These are phyloP conservation scores for Globisporangium nunn DNA, from an alignment of 352 stramenopile species.

Conservation along the genomic window DNA sequence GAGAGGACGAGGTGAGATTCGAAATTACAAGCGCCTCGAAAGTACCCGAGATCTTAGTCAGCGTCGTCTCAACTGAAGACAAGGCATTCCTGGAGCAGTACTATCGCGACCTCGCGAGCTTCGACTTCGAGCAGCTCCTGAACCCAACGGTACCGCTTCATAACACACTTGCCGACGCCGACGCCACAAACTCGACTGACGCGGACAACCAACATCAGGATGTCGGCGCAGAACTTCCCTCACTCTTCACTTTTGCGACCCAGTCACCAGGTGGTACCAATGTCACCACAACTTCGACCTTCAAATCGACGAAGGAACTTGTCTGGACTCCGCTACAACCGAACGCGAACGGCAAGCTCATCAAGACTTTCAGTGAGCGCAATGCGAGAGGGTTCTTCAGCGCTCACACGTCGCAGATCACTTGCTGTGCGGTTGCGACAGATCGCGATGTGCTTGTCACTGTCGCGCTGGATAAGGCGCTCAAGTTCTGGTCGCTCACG, in stretches of 20 bases:
- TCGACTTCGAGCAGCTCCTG: slow-evolving; percentile 47
- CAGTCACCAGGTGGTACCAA: background rate
- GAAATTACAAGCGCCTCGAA: background rate
- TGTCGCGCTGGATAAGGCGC: slow-evolving; percentile 33
- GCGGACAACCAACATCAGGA: background rate
- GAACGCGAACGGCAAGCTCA: slow-evolving; percentile 14
- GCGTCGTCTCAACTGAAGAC: background rate
- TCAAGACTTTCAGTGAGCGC: slow-evolving; percentile 17
- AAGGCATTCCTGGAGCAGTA: slow-evolving; percentile 12
- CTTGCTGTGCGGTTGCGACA: slow-evolving; percentile 29
- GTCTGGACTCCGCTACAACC: slow-evolving; percentile 5
- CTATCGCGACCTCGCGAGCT: slow-evolving; percentile 32
- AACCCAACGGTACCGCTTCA: slow-evolving; percentile 18
- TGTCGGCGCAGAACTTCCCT: background rate
- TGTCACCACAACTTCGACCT: background rate
- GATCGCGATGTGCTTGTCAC: slow-evolving; percentile 38
- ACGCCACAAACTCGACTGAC: background rate
- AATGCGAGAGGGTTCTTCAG: slow-evolving; percentile 25
- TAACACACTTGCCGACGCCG: background rate
- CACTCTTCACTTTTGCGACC: background rate
- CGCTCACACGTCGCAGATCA: slow-evolving; percentile 41
- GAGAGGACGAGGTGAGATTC: background rate
- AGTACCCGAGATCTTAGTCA: background rate
- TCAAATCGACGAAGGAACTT: background rate
- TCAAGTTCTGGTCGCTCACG: slow-evolving; percentile 41